Evolutionary conservation across 163 green algal species (phyloP), one percentile per base, ranked within the genome.

Genomic region (Scenedesmus sp.): DNA sequence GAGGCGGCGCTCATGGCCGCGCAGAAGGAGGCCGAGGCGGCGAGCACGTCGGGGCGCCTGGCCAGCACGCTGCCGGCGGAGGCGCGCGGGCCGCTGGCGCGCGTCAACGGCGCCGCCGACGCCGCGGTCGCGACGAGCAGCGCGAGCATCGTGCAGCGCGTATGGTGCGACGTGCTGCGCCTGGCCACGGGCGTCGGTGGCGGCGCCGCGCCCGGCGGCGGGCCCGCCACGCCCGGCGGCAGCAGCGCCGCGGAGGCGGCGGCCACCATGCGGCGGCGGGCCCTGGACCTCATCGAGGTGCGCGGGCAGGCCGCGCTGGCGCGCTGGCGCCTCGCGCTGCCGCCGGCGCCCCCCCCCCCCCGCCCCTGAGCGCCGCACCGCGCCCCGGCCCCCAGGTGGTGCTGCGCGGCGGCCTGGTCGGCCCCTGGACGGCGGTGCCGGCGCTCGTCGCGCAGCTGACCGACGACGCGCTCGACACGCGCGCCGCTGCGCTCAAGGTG

Each of bases 231-330:
- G 9, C 62, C 82, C 29, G 74, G 42, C 20, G 67, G 45, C 6
- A 75, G 48, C 42, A 63, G 69, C 17, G 70, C 26, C 26, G 71
- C 78, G 11, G 57, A 67, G 13, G 77, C 56, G 81, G 83, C 80
- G 34, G 70, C 80, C 56, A 66, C 42, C 1, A 86, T 96, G 36
- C 70, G 90, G 45, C 80, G 85, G 4, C 79, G 84, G 4, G 92
- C 89, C 13, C 60, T 97, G 51, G 88, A 91, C 15, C 67, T 97
- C 11, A 92, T 97, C 18, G 91, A 96, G 58, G 71, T 75, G 66
- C 53, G n/a, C 10, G 53, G 6, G 53, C 39, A 47, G 53, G 42
- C 11, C 24, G 4, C 36, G 24, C 56, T 64, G 56, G 15, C 14
- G 11, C 56, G 11, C 15, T 39, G 34, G 60, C 11, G 10, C 6